Evolutionary conservation across 768 basidiomycete species (phyloP).

Genomic region (Tricholoma flavovirens): DNA sequence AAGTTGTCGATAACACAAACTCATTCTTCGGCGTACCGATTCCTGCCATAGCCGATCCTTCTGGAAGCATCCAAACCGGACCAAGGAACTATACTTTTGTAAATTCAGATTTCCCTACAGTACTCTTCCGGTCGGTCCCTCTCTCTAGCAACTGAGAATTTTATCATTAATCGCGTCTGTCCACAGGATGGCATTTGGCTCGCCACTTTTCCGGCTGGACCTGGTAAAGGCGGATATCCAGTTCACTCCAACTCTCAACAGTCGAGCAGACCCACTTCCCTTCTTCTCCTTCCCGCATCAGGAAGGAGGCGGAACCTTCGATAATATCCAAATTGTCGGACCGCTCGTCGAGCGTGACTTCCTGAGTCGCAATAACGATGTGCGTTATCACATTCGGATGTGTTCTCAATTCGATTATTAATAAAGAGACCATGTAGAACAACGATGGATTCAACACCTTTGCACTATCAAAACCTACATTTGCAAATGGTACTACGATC

Average conservation of each 20-base stretch:
- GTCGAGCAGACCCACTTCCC: conserved; percentile 19
- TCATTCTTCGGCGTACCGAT: conserved; percentile 38
- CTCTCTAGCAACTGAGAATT: too few relatives aligned
- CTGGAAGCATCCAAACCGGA: conserved; percentile 30
- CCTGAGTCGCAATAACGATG: conserved; percentile 40
- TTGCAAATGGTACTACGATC: conserved; percentile 41
- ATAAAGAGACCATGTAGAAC: too few relatives aligned
- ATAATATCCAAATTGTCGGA: conserved; percentile 38
- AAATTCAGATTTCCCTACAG: conserved; percentile 33
- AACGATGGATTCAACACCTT: conserved; percentile 28
- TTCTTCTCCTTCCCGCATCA: conserved; percentile 37
- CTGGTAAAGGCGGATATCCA: conserved; percentile 39
- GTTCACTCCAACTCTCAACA: conserved; percentile 34
- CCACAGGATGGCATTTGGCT: conserved; percentile 38
- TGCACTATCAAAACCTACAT: conserved; percentile 26
- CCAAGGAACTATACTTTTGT: conserved; percentile 45
- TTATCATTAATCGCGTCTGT: too few relatives aligned
- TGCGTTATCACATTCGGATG: conserved; percentile 21
- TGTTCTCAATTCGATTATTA: too few relatives aligned
- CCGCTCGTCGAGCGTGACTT: conserved; percentile 42
- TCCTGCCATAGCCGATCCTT: too few relatives aligned
- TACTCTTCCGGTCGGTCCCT: conserved; percentile 27
- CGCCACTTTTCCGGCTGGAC: conserved; percentile 40
- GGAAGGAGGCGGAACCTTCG: too few relatives aligned
- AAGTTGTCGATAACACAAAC: conserved; percentile 47